Evolutionary conservation across 345 rosid genomes (phyloP), one percentile per base, ranked within the genome.

Genomic region (Camelina sativa): DNA sequence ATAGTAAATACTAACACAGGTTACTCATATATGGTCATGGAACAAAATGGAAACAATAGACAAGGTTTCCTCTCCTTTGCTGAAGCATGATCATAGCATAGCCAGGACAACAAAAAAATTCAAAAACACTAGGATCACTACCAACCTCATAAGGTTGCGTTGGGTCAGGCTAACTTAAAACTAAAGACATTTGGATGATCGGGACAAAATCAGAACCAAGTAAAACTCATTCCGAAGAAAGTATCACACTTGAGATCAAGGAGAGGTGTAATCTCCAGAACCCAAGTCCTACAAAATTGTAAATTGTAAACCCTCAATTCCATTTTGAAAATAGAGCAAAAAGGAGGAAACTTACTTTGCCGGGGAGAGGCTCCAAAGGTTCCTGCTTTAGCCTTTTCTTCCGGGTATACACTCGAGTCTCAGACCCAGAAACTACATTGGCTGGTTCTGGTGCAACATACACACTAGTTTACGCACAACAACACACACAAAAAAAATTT

Each of bases 291-390:
- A 46, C 16, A 35, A 47, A 67, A 35, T 19, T 7, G 5, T 0
- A 47, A 67, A 35, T 19, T 7, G 5, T 0, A 67, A 56, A 30
- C 15, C 2, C 28, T 16, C 9, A 37, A 47, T 60, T 22, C 41
- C 41, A 12, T 11, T 17, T 56, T 19, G 0, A 11, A 25, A 46
- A 69, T 8, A 20, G 53, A 32, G 2, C 37, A 19, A 43, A 52
- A 44, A 16, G 65, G 30, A 64, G 65, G 57, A 69, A 25, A 15
- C 12, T 68, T 38, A 46, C 69, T 32, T 65, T 53, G 47, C 58
- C 46, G 66, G 79, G 72, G 30, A 72, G 82, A 60, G 67, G 74
- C 61, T 73, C 80, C 37, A 34, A 34, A 34, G 37, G 37, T 34
- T 34, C 37, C 9, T 34, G 37, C 37, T 34, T 34, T 34, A 34